phyloP scores from a whole-genome alignment of 148 eudicot genomes.

The Euryodendron excelsum region DNA sequence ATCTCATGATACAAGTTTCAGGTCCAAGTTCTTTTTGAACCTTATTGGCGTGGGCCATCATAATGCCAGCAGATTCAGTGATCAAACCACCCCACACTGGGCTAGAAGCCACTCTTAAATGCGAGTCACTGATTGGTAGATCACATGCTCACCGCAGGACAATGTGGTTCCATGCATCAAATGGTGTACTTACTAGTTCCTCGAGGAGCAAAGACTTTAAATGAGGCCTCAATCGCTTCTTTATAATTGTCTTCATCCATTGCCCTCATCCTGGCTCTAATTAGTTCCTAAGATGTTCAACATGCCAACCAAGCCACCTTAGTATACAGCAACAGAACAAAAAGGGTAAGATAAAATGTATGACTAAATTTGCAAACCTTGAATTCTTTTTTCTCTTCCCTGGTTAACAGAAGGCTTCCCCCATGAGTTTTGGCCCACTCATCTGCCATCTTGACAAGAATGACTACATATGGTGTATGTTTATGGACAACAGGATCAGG shows the following conservation, averaged over 20 bases:
- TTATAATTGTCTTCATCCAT: constrained; percentile 92
- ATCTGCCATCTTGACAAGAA: constrained; percentile 81
- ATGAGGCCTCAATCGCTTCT: constrained; percentile 93
- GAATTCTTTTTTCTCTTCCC: constrained; percentile 87
- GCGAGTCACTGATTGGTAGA: neutral
- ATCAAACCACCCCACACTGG: neutral
- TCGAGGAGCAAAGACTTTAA: constrained; percentile 80
- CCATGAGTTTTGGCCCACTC: constrained; percentile 89
- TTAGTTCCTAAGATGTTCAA: constrained; percentile 57
- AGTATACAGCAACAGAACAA: constrained; percentile 5
- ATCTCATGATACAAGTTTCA: neutral
- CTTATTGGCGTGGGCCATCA: neutral
- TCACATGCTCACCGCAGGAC: neutral
- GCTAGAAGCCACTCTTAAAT: neutral
- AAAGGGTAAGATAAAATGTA: neutral
- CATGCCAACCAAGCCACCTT: constrained; percentile 19
- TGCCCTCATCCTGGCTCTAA: constrained; percentile 66
- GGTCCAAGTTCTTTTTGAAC: neutral
- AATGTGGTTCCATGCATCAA: neutral
- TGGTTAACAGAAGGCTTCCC: constrained; percentile 72
- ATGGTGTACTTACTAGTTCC: constrained; percentile 71
- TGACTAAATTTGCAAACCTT: constrained; percentile 52
- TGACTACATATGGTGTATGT: constrained; percentile 89
- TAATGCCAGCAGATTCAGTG: neutral
- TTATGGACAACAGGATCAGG: constrained; percentile 89